Evolutionary conservation across 805 yeast species (phyloP), one percentile per base, ranked within the genome.

Genomic region (Kregervanrija delftensis): DNA sequence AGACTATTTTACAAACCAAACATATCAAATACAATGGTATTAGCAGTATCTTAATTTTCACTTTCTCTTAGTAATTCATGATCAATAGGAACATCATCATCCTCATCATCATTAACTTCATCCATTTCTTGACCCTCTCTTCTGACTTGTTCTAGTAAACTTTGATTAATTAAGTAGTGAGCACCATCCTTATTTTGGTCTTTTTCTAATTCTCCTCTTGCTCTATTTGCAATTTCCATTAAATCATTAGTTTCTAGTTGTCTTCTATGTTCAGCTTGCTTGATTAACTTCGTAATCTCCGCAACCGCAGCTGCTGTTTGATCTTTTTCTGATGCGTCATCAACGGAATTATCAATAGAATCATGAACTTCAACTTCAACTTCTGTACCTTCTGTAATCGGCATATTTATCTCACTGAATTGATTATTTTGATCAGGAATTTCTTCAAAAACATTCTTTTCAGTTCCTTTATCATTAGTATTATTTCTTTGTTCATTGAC

Each of bases 241-340:
- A 22, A 22, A 8, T 22, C 28, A 6, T 22, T 22, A 6, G 28
- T 22, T 22, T 22, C 28, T 6, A 22, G 6, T 22, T 22, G 28
- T 8, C 28, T 22, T 22, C 28, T 22, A 22, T 49, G 52, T 22
- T 49, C 49, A 6, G 46, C 52, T 16, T 49, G 52, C 31, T 45
- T 42, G 3, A 49, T 30, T n/a, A 49, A 37, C 35, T 44, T 44
- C 17, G 53, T 51, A 5, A 49, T 49, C 35, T 48, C 51, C 8
- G 47, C 53, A 15, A 43, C 53, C 16, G 48, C 53, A 13, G 40
- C 51, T 5, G 41, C 49, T 11, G 40, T 42, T 8, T 30, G 22
- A 8, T 16, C 35, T 32, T 36, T 22, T 12, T 39, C 32, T 30
- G 39, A 37, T 37, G 36, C 40, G 10, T 17, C 41, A 12, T 39